Base-by-base conservation (phyloP, 208 protist species). In the Porcisia deanei region DNA sequence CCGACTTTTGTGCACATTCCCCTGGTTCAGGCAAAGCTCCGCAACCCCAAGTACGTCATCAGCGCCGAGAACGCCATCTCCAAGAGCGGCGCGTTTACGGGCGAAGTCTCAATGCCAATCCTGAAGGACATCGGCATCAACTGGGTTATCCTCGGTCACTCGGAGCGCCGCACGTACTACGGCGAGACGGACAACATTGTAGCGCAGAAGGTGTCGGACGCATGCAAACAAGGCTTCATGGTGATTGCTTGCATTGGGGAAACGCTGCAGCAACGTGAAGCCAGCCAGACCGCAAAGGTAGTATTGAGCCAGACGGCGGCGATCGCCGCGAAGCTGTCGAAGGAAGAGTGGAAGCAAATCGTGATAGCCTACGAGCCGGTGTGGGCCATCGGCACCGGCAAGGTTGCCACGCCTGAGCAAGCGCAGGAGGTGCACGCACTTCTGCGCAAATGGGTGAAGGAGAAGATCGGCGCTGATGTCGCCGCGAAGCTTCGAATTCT, bases 311-410 rank as follows among this genome's bases (percentile, higher is more conserved):
- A 99, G 91, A 79, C 98, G 43, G 78, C 80, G 25, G 97, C 98
- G 39, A 93, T 99, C 64, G 83, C 86, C 30, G 74, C 78, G 49
- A 81, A 81, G 75, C 72, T 97, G 14, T 82, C 85, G 65, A 89
- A 92, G 73, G 82, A 89, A 43, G 88, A 90, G 57, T 99, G 98
- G 98, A 39, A 58, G 0, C 88, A 93, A 20, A 82, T 99, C 47
- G 98, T 99, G 37, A 79, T 99, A 71, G 99, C 99, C n/a, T 99
- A 99, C 85, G 99, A 99, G 90, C 99, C 99, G 45, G 98, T 99
- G 16, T 99, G 98, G 98, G 98, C 99, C 61, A 99, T 99, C 81
- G 99, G 99, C 61, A 99, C 99, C 73, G 99, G 99, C 69, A 94
- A 98, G 68, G 96, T 97, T 60, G 98, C 98, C 49, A 95, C 98